Evolutionary conservation across 441 rosid genomes (phyloP), one percentile per base, ranked within the genome.

Genomic region (Aquilaria agallochum): DNA sequence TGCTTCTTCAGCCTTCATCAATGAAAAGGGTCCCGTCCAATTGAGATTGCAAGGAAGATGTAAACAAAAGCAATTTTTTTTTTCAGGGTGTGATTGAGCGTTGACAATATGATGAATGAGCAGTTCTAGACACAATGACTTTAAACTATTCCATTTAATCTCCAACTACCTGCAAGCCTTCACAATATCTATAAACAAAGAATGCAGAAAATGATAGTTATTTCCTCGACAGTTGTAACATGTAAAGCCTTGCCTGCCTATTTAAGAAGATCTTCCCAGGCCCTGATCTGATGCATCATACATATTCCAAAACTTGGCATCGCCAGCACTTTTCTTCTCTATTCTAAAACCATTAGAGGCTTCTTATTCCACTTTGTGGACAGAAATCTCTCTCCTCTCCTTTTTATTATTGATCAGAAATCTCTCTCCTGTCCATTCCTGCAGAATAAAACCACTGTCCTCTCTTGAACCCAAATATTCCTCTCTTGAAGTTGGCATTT

Each of bases 271-370:
- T 62, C 74, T 68, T 57, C 72, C 58, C 55, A 59, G 63, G 69
- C 74, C 42, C 72, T 75, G 74, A 74, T 77, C 68, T 77, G 80
- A 81, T 68, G 65, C 80, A 34, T 50, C 12, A 55, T 59, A 55
- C 36, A 65, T 55, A 76, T 65, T 20, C 27, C 27, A 20, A 36
- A 36, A 5, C 7, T 36, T 3, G 42, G 6, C 42, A 36, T 1
- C 7, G 80, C 85, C 81, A 85, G 77, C 86, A 73, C 72, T 72
- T 64, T 54, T 36, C 78, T 77, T 70, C 83, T 75, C 70, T 44
- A 67, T 53, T 56, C 64, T 68, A 62, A 61, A 63, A 71, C 31
- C 56, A 75, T 36, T 36, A 36, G 6, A 36, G 7, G 7, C 3
- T 36, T 36, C 42, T 36, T 36, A 36, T 36, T 36, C 42, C 42